Conservation (phyloP, 805 yeast species). For the Lachancea mirantina region DNA sequence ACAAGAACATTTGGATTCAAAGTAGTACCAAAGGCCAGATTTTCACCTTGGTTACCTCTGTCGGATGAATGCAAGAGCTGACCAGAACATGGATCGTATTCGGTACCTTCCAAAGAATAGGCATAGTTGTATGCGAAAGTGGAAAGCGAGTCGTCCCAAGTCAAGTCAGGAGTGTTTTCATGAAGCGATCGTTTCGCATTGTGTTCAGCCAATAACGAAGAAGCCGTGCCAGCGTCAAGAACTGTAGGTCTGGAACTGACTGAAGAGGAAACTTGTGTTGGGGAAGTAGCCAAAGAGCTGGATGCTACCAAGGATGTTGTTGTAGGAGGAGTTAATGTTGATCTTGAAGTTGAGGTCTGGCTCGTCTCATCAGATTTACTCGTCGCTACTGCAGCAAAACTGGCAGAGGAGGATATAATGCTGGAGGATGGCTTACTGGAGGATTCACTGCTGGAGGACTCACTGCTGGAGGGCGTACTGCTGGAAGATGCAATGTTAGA, state of each 20-base stretch:
- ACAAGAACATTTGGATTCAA: slow-evolving; percentile 41
- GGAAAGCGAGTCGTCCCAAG: slow-evolving; percentile 43
- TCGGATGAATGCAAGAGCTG: slow-evolving; percentile 50
- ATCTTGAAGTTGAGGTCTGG: slow-evolving; percentile 3
- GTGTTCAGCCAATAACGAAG: slow-evolving; percentile 39
- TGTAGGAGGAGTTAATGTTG: slow-evolving; percentile 14
- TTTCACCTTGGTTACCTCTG: slow-evolving; percentile 53
- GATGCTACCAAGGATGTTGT: slow-evolving; percentile 19
- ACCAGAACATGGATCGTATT: slow-evolving; percentile 53
- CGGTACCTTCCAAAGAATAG: slow-evolving; percentile 32
- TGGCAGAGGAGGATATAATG: slow-evolving; percentile 2
- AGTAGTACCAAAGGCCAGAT: slow-evolving; percentile 59
- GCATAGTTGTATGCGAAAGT: slow-evolving; percentile 47
- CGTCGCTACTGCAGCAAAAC: no score
- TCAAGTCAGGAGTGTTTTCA: slow-evolving; percentile 34
- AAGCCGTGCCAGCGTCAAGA: slow-evolving; percentile 18
- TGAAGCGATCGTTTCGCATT: slow-evolving; percentile 45
- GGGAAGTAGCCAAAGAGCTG: slow-evolving; percentile 18
- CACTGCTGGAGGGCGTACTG: background rate
- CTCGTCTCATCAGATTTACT: slow-evolving; percentile 5
- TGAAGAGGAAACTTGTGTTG: slow-evolving; percentile 13
- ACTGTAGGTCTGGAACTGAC: slow-evolving; percentile 14
- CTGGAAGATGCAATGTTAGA: background rate
- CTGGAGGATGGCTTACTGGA: slow-evolving; percentile 1
- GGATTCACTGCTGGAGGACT: background rate